These are phyloP conservation scores for Suillus tomentosus DNA, from an alignment of 768 basidiomycete species.

Conservation along the genomic window DNA sequence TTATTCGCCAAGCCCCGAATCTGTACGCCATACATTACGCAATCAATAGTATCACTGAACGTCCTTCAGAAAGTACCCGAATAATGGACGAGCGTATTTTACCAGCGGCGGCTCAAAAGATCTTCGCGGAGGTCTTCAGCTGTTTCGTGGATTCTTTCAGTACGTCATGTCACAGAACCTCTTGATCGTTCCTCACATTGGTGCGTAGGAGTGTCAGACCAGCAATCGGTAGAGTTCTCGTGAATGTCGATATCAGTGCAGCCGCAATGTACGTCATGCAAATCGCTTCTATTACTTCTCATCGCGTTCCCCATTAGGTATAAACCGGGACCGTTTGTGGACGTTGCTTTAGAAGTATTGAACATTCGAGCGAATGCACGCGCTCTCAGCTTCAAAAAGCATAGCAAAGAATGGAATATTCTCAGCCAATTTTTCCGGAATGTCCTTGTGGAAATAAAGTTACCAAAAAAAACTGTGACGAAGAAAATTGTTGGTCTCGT, in stretches of 20 bases:
- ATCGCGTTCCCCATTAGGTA: conserved; percentile 23
- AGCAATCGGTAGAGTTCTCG: conserved; percentile 39
- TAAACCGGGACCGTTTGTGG: conserved; percentile 26
- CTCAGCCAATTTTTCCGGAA: conserved; percentile 43
- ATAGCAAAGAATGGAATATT: conserved; percentile 27
- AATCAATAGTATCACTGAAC: not conserved
- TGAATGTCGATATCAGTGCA: conserved; percentile 51
- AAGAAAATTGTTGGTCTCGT: conserved; percentile 44
- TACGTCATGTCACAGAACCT: conserved; percentile 25
- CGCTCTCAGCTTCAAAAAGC: conserved; percentile 29
- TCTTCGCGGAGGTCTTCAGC: conserved; percentile 40
- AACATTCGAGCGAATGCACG: conserved; percentile 25
- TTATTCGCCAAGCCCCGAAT: conserved; percentile 50
- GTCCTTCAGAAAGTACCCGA: conserved; percentile 40
- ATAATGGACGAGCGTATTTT: conserved; percentile 51
- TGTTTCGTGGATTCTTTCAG: conserved; percentile 56
- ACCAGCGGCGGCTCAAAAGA: conserved; percentile 30
- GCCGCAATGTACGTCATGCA: conserved; percentile 42
- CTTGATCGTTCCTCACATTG: not conserved
- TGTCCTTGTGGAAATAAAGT: conserved; percentile 30
- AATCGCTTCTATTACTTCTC: not conserved
- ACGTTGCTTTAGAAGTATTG: conserved; percentile 36
- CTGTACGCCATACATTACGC: conserved; percentile 33
- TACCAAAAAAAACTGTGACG: conserved; percentile 18
- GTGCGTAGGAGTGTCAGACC: conserved; percentile 48